phyloP scores from a whole-genome alignment of 495 filamentous ascomycete species.

The Rostrohypoxylon terebratum region DNA sequence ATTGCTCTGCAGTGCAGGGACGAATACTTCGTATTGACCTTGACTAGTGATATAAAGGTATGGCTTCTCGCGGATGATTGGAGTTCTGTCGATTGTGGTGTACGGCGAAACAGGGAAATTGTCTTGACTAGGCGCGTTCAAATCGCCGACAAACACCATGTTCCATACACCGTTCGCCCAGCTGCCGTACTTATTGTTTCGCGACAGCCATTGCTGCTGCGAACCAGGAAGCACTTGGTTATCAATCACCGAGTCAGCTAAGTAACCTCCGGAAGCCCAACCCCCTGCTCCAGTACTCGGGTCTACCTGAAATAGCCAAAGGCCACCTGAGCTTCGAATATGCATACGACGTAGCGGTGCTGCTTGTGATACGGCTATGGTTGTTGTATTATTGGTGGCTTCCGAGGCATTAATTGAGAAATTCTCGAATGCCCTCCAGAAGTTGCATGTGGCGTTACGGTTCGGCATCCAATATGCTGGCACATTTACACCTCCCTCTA shows the following conservation, averaged over 20 bases:
- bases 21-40: slow-evolving; percentile 46
- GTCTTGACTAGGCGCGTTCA: slow-evolving; percentile 38
- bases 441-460: slow-evolving; percentile 51
- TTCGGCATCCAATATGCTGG: slow-evolving; percentile 52
- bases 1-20: slow-evolving; percentile 43
- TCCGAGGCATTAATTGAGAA: slow-evolving; percentile 49
- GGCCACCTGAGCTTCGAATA: slow-evolving; percentile 43
- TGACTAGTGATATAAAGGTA: slow-evolving; percentile 40
- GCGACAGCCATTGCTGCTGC: slow-evolving; percentile 51
- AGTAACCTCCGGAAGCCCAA: slow-evolving; percentile 51
- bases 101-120: slow-evolving; percentile 45
- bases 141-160: slow-evolving; percentile 50
- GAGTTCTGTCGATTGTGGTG: slow-evolving; percentile 46
- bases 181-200: slow-evolving; percentile 50
- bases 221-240: slow-evolving; percentile 48
- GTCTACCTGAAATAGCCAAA: slow-evolving; percentile 52
- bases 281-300: slow-evolving; percentile 48
- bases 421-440: slow-evolving; percentile 51
- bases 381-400: slow-evolving; percentile 50
- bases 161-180: slow-evolving; percentile 53
- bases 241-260: slow-evolving; percentile 50
- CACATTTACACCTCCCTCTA: slow-evolving; percentile 49
- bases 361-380: slow-evolving; percentile 51
- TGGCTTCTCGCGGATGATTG: slow-evolving; percentile 49
- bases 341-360: slow-evolving; percentile 49